phyloP scores from a whole-genome alignment of 78 protist species.

The Capsaspora owczarzaki region DNA sequence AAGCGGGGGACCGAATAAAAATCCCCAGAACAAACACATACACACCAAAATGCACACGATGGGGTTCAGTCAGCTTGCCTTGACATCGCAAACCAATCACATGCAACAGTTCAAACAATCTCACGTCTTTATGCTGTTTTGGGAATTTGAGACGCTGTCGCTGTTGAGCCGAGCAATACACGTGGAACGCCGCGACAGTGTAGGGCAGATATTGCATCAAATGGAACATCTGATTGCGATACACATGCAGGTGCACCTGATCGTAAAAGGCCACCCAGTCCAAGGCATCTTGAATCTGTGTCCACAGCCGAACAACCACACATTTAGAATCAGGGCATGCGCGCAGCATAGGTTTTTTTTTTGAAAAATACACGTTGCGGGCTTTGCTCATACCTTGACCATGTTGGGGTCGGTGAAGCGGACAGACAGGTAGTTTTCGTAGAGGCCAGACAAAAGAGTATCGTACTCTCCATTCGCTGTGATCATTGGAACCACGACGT shows the following conservation, averaged over 20 bases:
- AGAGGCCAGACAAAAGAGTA: not conserved
- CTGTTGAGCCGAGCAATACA: not conserved
- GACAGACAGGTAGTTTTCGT: not conserved
- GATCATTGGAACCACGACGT: no score
- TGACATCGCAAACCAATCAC: no score
- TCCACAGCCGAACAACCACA: no score
- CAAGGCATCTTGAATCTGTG: not conserved
- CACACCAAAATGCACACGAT: no score
- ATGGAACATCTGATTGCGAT: not conserved
- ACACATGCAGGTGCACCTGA: not conserved
- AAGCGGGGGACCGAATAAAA: no score
- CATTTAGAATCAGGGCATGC: no score
- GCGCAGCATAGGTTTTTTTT: no score
- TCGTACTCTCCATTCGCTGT: not conserved
- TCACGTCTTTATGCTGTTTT: no score
- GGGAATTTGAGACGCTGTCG: not conserved
- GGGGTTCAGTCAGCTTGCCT: no score
- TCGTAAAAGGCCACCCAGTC: not conserved
- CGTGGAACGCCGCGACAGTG: not conserved
- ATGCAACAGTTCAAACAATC: no score
- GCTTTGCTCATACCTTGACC: not conserved
- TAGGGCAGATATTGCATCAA: not conserved
- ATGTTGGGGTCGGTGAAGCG: not conserved
- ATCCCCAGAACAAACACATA: no score
- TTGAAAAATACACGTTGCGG: no score